Conservation (phyloP, 768 basidiomycete genomes). For the Trametes villosa region DNA sequence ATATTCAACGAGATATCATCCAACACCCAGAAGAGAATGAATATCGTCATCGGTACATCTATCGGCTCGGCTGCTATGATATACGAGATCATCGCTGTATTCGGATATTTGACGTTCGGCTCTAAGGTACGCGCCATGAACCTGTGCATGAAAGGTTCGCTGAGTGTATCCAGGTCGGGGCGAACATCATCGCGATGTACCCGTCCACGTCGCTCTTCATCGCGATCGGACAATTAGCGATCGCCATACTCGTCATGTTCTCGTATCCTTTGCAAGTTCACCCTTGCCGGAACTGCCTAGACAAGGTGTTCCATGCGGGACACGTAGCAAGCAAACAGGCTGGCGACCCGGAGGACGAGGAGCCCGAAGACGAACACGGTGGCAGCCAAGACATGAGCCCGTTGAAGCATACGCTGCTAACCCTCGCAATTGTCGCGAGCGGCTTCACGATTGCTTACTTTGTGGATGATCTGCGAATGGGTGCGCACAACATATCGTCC, state of each 20-base stretch:
- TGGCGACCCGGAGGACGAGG: constrained; percentile 49
- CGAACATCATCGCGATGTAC: constrained; percentile 96
- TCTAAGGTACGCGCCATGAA: constrained; percentile 59
- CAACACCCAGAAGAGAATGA: constrained; percentile 85
- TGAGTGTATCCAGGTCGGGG: constrained; percentile 61
- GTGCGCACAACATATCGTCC: constrained; percentile 44
- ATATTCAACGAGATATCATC: constrained; percentile 88
- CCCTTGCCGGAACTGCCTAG: constrained; percentile 89
- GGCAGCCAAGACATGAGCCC: constrained; percentile 63
- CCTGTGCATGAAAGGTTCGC: background rate
- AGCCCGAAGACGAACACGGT: constrained; percentile 57
- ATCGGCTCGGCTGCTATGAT: constrained; percentile 84
- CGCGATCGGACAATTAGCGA: constrained; percentile 90
- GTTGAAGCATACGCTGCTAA: constrained; percentile 71
- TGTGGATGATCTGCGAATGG: constrained; percentile 76
- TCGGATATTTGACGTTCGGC: constrained; percentile 94
- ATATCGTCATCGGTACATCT: constrained; percentile 82
- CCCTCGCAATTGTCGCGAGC: constrained; percentile 61
- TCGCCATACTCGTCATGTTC: constrained; percentile 87
- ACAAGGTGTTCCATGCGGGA: constrained; percentile 77
- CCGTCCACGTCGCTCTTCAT: constrained; percentile 90
- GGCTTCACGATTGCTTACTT: constrained; percentile 79
- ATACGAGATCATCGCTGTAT: constrained; percentile 87
- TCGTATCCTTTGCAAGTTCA: constrained; percentile 95
- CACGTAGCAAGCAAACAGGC: constrained; percentile 34